Evolutionary conservation across 2,329 filamentous ascomycete species (phyloP), one percentile per base, ranked within the genome.

Genomic region (Aspergillus latus): DNA sequence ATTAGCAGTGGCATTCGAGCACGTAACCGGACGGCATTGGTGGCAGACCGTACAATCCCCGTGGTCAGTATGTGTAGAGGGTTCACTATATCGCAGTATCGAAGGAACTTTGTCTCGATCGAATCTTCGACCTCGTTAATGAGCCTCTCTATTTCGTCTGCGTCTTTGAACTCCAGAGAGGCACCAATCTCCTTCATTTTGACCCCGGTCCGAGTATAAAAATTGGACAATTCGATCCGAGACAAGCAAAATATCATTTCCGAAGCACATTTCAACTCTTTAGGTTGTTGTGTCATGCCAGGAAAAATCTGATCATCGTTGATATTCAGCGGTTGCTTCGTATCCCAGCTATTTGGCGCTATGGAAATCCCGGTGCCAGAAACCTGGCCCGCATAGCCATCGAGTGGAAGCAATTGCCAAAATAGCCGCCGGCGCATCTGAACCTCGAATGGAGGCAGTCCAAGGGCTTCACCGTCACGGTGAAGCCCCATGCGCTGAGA

Each of bases 401-500:
- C 68, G 11, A 65, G 55, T 6, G 62, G 59, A 11, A 67, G 53
- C 4, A 70, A 30, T 30, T 66, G 66, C 58, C 62, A 69, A 37
- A 67, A 68, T 15, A 68, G 49, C 6, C 67, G 62, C 36, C 65
- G 58, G 37, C 68, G 63, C 59, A 67, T 62, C 32, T 81, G 74
- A 6, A 74, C 70, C n/a, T 81, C 78, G 56, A 79, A 81, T 26
- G 76, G 69, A 11, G 73, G 70, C 11, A 82, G 62, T 0, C 76
- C 76, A 3, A 81, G 67, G 2, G 60, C 65, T 11, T 73, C 72
- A 0, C 76, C 76, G 60, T 82, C 80, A 6, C 75, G 72, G 57
- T 81, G 78, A 4, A 82, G 66, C 3, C 79, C 79, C 37, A 80
- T 75, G 2, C 76, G 73, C 60, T 80, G 77, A 5, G 69, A 77